Evolutionary conservation across 805 yeast genomes (phyloP).

Genomic region (Sugiyamaella americana): DNA sequence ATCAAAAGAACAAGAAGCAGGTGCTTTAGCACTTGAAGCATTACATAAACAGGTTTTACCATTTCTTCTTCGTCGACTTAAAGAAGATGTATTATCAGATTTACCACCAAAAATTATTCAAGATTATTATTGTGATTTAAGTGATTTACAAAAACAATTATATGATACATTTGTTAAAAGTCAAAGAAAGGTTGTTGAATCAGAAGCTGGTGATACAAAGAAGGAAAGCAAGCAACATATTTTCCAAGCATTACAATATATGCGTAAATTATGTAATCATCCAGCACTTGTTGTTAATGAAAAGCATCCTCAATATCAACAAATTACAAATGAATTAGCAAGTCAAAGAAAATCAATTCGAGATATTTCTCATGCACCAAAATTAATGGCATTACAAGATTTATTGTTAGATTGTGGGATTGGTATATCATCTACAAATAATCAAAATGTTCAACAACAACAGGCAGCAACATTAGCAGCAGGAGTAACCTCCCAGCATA

Average conservation of each 20-base stretch:
- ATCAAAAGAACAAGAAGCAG: slow-evolving; percentile 92
- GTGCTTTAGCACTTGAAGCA: slow-evolving; percentile 92
- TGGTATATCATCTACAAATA: slow-evolving; percentile 38
- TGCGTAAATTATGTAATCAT: slow-evolving; percentile 95
- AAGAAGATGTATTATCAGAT: slow-evolving; percentile 93
- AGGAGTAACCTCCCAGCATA: slow-evolving; percentile 82
- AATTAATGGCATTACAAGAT: slow-evolving; percentile 72
- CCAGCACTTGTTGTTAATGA: slow-evolving; percentile 84
- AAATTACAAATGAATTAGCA: slow-evolving; percentile 56
- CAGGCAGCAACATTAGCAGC: slow-evolving; percentile 30
- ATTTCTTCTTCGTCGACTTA: slow-evolving; percentile 89
- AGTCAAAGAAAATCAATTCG: slow-evolving; percentile 54
- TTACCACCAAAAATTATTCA: slow-evolving; percentile 97
- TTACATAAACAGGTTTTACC: slow-evolving; percentile 95
- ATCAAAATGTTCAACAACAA: slow-evolving; percentile 8
- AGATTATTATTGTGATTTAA: slow-evolving; percentile 94
- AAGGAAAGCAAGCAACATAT: slow-evolving; percentile 74
- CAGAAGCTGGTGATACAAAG: slow-evolving; percentile 31
- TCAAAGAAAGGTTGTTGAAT: slow-evolving; percentile 71
- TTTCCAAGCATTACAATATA: slow-evolving; percentile 94
- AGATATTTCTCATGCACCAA: slow-evolving; percentile 85
- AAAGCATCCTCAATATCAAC: slow-evolving; percentile 72
- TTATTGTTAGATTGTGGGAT: slow-evolving; percentile 90
- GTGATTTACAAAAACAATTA: slow-evolving; percentile 80
- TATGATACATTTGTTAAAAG: slow-evolving; percentile 85